Conservation (phyloP, 75 land plant species). For the Sequoiadendron giganteum region DNA sequence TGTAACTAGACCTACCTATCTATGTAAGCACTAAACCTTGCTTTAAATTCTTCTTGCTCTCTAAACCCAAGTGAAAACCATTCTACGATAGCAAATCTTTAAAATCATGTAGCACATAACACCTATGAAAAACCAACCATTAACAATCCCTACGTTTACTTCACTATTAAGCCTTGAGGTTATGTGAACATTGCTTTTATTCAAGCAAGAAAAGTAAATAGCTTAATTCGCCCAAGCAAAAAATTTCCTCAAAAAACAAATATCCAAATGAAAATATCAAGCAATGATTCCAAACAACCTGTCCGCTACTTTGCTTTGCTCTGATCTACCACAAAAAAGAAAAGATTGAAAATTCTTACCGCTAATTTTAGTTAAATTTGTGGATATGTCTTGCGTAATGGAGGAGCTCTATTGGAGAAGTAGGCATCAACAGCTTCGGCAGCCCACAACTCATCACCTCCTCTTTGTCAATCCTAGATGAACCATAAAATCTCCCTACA, state of each 20-base stretch:
- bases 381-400: too few relatives aligned
- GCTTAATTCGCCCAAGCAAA: neutral
- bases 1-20: neutral
- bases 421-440: too few relatives aligned
- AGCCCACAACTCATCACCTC: too few relatives aligned
- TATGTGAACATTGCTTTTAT: neutral
- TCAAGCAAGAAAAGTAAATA: neutral
- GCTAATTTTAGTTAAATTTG: too few relatives aligned
- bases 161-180: neutral
- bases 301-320: too few relatives aligned
- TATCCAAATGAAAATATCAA: neutral
- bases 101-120: neutral
- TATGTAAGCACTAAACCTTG: neutral
- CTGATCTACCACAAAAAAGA: neutral
- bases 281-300: neutral
- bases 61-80: neutral
- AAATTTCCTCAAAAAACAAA: neutral
- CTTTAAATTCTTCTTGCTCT: neutral
- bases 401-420: too few relatives aligned
- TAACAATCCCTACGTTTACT: neutral
- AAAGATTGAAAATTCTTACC: neutral
- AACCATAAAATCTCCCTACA: too few relatives aligned
- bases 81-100: neutral
- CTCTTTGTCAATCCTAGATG: too few relatives aligned
- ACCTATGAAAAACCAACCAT: too few relatives aligned